These are phyloP conservation scores for Amniculicola lignicola DNA, from an alignment of 495 filamentous ascomycete species.

Conservation along the genomic window DNA sequence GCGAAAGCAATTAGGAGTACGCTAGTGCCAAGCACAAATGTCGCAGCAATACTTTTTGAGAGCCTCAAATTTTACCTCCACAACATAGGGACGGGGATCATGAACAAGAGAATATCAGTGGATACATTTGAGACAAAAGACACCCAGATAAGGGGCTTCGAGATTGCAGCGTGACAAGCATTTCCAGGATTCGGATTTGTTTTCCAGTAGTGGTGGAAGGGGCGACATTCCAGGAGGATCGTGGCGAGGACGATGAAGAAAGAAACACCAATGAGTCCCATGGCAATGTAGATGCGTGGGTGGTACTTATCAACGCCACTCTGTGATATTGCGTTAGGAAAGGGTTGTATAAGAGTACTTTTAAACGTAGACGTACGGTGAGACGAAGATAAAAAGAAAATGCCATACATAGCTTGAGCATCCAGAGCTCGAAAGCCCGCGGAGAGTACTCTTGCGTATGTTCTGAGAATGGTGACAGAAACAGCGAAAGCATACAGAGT, in stretches of 20 bases:
- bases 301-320: background rate
- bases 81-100: background rate
- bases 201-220: background rate
- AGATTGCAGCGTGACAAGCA: background rate
- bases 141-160: background rate
- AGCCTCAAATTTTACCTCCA: background rate
- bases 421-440: background rate
- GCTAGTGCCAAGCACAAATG: background rate
- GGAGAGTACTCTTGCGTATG: background rate
- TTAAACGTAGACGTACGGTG: too few relatives aligned
- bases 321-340: too few relatives aligned
- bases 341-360: too few relatives aligned
- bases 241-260: background rate
- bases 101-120: background rate
- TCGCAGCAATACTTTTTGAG: background rate
- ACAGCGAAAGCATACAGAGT: background rate
- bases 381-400: background rate
- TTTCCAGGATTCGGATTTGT: background rate
- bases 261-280: background rate
- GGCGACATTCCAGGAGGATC: background rate
- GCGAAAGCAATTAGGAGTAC: background rate
- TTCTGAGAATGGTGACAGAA: background rate
- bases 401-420: background rate
- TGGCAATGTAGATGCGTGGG: background rate
- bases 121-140: background rate